A percentile compares a stretch with the other conserved stretches of the same genome.
These are phyloP conservation scores for Chloris gayana DNA, from an alignment of 176 grass and related monocot genomes.

Conservation along the genomic window DNA sequence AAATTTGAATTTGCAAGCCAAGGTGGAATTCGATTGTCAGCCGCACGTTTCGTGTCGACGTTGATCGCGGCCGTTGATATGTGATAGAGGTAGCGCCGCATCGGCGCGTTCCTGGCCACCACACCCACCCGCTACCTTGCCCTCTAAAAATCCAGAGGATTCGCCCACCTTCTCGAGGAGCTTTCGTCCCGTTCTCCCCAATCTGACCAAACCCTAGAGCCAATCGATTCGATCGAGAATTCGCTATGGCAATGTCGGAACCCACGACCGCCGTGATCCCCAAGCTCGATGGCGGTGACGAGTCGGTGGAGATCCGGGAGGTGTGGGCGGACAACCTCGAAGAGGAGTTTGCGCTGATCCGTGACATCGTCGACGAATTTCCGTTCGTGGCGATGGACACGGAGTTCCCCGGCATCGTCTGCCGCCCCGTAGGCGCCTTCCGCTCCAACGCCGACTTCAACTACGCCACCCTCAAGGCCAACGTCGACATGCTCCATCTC, in stretches of 20 bases:
- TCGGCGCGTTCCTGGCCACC: slow-evolving; percentile 14
- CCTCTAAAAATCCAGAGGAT: slow-evolving; percentile 40
- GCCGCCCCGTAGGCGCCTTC: slow-evolving; percentile 80
- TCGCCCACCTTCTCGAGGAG: background rate
- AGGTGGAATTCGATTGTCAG: background rate
- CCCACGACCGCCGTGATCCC: slow-evolving; percentile 28
- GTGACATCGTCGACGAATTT: slow-evolving; percentile 87
- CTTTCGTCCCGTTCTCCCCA: slow-evolving; percentile 29
- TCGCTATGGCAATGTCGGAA: slow-evolving; percentile 37
- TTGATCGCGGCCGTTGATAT: slow-evolving; percentile 16
- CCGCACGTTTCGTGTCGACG: background rate
- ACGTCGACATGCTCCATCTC: slow-evolving; percentile 97
- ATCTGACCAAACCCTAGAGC: slow-evolving; percentile 46
- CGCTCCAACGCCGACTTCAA: slow-evolving; percentile 84
- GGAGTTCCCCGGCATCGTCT: slow-evolving; percentile 92
- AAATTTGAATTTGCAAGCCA: background rate
- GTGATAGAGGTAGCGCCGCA: slow-evolving; percentile 37
- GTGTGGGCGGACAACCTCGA: slow-evolving; percentile 95
- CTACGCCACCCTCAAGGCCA: slow-evolving; percentile 96
- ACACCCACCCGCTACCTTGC: background rate
- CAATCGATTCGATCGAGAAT: slow-evolving; percentile 5
- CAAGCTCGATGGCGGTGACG: slow-evolving; percentile 49
- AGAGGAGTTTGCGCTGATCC: slow-evolving; percentile 86
- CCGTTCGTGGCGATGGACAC: slow-evolving; percentile 98
- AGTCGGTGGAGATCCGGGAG: slow-evolving; percentile 96